Conservation (phyloP, 768 basidiomycete species). For the Tulasnella sp. region DNA sequence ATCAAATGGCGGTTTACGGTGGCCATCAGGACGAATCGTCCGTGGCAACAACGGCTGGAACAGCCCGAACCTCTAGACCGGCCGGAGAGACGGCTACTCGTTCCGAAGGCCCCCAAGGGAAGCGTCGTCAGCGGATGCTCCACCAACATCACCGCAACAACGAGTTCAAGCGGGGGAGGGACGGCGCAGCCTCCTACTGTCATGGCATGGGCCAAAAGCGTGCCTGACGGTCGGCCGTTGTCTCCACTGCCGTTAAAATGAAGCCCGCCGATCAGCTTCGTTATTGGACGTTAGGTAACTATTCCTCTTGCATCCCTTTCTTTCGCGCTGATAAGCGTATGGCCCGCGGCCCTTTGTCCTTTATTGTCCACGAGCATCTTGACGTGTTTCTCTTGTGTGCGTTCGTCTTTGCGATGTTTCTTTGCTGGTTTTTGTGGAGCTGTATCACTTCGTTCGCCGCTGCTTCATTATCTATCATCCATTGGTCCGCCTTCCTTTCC, state of each 20-base stretch:
- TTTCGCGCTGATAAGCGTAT: not conserved
- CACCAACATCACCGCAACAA: not conserved
- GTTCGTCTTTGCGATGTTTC: not conserved
- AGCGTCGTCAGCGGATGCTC: not conserved
- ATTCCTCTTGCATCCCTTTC: not conserved
- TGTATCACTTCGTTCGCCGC: not conserved
- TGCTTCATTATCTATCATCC: not conserved
- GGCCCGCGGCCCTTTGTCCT: not conserved
- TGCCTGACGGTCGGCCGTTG: not conserved
- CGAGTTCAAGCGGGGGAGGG: not conserved
- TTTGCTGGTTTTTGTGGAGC: not conserved
- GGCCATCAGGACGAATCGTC: slow-evolving; percentile 7
- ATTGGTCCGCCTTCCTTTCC: not conserved
- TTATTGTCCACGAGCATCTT: not conserved
- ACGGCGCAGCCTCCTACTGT: not conserved
- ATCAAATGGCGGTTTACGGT: slow-evolving; percentile 21
- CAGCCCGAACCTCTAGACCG: slow-evolving; percentile 5
- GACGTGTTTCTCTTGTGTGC: not conserved
- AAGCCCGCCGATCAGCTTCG: slow-evolving; percentile 5
- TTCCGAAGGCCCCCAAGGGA: not conserved
- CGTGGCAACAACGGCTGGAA: slow-evolving; percentile 26
- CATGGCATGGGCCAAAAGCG: not conserved
- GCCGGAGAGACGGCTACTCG: not conserved
- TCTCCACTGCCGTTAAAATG: not conserved
- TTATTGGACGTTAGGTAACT: not conserved